Evolutionary conservation across 2,329 filamentous ascomycete genomes (phyloP).

Genomic region (Fulvia fulva): DNA sequence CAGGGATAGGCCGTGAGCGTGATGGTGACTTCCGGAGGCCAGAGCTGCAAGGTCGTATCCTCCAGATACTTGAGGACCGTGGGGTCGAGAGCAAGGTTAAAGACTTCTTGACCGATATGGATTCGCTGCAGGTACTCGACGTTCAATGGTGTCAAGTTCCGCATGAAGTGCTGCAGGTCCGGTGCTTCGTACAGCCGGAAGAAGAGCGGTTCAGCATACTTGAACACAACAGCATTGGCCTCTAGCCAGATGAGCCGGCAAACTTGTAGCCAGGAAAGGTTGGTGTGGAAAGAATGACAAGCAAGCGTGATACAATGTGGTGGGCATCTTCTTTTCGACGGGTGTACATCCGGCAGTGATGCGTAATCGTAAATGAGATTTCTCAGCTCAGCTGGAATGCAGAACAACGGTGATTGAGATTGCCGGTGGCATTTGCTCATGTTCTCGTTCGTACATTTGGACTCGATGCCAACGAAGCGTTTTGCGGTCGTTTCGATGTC

Average conservation of each 20-base stretch:
- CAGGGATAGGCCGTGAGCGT: background rate
- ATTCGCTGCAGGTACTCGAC: background rate
- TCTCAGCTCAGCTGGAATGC: background rate
- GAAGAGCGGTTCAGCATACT: background rate
- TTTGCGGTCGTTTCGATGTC: background rate
- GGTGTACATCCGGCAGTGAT: background rate
- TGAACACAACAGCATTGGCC: background rate
- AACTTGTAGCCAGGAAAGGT: background rate
- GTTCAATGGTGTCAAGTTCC: background rate
- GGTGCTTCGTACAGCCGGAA: background rate
- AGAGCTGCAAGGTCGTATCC: background rate
- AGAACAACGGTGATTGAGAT: background rate
- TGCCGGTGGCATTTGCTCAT: background rate
- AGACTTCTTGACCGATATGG: background rate
- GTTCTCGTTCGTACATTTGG: background rate
- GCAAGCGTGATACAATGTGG: background rate
- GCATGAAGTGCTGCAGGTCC: background rate
- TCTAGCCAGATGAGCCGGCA: slow-evolving; percentile 1
- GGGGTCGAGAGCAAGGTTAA: background rate
- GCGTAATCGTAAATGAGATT: background rate
- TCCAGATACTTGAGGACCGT: background rate
- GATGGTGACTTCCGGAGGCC: background rate
- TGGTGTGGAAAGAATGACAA: background rate
- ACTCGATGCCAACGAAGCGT: background rate
- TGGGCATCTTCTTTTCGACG: background rate